These are phyloP conservation scores for Corylus heterophylla DNA, from an alignment of 306 rosid genomes.

Conservation along the genomic window DNA sequence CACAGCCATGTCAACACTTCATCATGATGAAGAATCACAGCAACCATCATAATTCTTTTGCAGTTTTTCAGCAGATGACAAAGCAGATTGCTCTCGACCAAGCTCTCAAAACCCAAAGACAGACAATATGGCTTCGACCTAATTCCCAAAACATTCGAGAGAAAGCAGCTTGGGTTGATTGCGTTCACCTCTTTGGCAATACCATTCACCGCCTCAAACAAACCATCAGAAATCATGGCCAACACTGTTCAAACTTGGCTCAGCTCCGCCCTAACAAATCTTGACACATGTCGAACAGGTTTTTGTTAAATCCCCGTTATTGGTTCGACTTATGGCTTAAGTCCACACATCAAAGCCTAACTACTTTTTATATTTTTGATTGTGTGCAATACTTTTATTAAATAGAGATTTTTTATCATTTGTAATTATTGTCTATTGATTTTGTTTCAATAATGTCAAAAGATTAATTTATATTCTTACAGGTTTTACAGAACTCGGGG, in stretches of 20 bases:
- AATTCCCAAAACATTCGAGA: neutral
- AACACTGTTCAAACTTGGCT: conserved; percentile 6
- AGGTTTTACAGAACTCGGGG: neutral
- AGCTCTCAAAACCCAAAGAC: neutral
- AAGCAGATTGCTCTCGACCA: neutral
- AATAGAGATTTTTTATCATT: no score
- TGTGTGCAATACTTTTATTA: no score
- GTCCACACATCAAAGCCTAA: no score
- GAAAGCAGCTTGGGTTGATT: neutral
- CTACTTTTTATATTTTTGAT: no score
- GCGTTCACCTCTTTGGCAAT: neutral
- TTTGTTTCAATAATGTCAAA: no score
- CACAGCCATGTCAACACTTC: neutral
- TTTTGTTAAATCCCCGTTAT: neutral
- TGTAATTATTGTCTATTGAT: no score
- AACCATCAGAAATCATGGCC: neutral
- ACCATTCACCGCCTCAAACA: neutral
- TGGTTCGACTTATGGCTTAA: no score
- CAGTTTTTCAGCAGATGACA: neutral
- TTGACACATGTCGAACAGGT: conserved; percentile 9
- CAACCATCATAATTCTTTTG: no score
- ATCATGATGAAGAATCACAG: neutral
- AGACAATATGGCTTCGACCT: neutral
- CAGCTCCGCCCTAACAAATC: conserved; percentile 3
- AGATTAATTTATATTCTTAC: neutral